Evolutionary conservation across 2,329 filamentous ascomycete species (phyloP).

Genomic region (Aspergillus cejpii): DNA sequence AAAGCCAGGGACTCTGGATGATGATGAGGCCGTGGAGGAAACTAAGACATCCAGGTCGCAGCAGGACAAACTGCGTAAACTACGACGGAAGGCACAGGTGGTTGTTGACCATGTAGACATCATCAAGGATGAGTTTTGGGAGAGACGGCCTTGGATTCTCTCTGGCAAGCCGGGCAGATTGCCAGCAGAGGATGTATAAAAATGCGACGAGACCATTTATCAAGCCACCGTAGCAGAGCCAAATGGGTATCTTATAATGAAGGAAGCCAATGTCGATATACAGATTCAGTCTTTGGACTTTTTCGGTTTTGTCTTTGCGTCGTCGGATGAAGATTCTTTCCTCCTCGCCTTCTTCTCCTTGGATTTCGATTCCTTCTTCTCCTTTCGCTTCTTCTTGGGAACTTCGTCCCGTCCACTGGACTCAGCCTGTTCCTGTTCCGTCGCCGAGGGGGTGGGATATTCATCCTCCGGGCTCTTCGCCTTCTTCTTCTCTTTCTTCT

Average conservation of each 20-base stretch:
- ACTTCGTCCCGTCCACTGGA: conserved; percentile 22
- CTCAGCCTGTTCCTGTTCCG: conserved; percentile 18
- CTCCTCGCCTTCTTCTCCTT: conserved; percentile 18
- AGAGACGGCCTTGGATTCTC: conserved; percentile 73
- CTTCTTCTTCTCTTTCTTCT: conserved; percentile 18
- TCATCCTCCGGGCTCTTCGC: conserved; percentile 18
- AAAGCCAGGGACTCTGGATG: conserved; percentile 14
- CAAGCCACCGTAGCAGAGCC: conserved; percentile 11
- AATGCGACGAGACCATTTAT: conserved; percentile 8
- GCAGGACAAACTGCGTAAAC: conserved; percentile 73
- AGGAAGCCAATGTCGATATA: neutral
- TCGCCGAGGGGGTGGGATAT: conserved; percentile 31
- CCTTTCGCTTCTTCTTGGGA: conserved; percentile 23
- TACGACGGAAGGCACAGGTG: conserved; percentile 70
- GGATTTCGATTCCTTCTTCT: conserved; percentile 24
- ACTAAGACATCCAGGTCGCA: conserved; percentile 67
- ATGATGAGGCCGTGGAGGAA: conserved; percentile 30
- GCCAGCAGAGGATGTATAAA: conserved; percentile 43
- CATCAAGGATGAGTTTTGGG: conserved; percentile 94
- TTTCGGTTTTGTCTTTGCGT: conserved; percentile 39
- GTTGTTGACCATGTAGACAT: conserved; percentile 84
- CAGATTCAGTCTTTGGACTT: conserved; percentile 16
- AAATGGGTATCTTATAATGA: conserved; percentile 30
- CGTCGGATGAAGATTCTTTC: conserved; percentile 12
- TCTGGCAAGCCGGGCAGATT: conserved; percentile 66